phyloP scores from a whole-genome alignment of 768 basidiomycete genomes.

The Leccinum aurantiacum region DNA sequence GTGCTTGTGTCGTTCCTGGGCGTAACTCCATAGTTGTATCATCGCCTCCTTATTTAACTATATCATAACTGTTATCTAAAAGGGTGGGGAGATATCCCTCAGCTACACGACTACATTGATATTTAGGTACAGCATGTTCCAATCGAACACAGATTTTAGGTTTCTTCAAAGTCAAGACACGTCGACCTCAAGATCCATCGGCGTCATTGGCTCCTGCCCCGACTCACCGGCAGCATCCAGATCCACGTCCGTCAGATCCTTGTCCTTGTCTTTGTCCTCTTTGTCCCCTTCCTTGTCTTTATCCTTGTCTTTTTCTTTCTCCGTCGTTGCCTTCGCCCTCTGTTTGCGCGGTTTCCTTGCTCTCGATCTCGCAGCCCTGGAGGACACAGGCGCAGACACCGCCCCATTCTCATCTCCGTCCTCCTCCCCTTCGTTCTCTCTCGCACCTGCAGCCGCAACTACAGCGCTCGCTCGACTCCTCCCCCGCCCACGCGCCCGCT shows the following conservation, averaged over 20 bases:
- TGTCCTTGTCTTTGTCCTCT: conserved; percentile 14
- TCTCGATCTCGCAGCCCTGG: conserved; percentile 35
- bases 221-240: conserved; percentile 31
- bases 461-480: conserved; percentile 34
- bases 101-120: conserved; percentile 1
- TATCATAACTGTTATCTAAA: not conserved
- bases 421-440: conserved; percentile 38
- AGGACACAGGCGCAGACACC: conserved; percentile 10
- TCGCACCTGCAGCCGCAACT: conserved; percentile 9
- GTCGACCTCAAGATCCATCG: conserved; percentile 39
- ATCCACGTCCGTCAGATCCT: conserved; percentile 34
- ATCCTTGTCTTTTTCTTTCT: conserved; percentile 29
- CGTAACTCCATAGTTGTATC: conserved; percentile 11
- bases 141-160: conserved; percentile 25
- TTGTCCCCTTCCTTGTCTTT: conserved; percentile 20
- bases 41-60: not conserved
- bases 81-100: not conserved
- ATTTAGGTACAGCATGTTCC: not conserved
- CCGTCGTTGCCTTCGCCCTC: conserved; percentile 19
- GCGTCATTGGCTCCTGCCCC: conserved; percentile 36
- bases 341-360: conserved; percentile 28
- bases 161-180: conserved; percentile 38
- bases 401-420: conserved; percentile 36
- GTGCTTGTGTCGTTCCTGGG: conserved; percentile 56
- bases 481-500: conserved; percentile 33